Conservation (phyloP, 2,329 filamentous ascomycete genomes). For the Microdochium paspali region DNA sequence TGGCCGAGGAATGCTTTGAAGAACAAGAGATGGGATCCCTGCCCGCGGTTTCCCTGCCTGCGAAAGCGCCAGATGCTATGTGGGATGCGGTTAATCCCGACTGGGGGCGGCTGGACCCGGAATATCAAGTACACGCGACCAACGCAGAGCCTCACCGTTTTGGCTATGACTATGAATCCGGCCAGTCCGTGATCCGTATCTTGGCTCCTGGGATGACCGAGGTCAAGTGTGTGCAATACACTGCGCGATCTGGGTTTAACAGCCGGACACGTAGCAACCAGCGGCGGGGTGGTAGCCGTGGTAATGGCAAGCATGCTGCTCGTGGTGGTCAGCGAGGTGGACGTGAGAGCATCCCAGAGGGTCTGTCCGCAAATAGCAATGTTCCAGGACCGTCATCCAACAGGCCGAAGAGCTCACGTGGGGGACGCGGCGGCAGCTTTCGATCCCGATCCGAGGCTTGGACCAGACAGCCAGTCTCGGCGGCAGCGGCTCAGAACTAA, state of each 20-base stretch:
- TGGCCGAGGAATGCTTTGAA: constrained; percentile 73
- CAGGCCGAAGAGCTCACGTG: constrained; percentile 6
- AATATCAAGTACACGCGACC: constrained; percentile 37
- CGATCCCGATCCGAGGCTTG: constrained; percentile 14
- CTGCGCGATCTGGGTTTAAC: background rate
- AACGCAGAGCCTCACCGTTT: constrained; percentile 34
- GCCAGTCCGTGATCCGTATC: constrained; percentile 32
- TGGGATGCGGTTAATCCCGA: constrained; percentile 51
- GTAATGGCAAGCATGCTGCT: constrained; percentile 5
- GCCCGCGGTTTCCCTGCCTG: constrained; percentile 61
- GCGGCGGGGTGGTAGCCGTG: constrained; percentile 7
- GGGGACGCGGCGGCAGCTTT: constrained; percentile 11
- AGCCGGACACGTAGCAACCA: constrained; percentile 12
- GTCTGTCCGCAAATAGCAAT: constrained; percentile 4
- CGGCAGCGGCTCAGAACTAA: background rate
- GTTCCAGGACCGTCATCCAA: constrained; percentile 5
- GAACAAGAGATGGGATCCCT: constrained; percentile 73
- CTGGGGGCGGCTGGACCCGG: constrained; percentile 43
- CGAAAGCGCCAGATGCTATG: constrained; percentile 48
- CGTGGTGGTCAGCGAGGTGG: constrained; percentile 10
- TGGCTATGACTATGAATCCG: constrained; percentile 24
- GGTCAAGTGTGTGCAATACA: constrained; percentile 23
- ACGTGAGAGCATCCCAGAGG: constrained; percentile 6
- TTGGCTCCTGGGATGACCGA: constrained; percentile 29
- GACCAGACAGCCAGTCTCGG: constrained; percentile 7